Evolutionary conservation across 345 rosid species (phyloP), one percentile per base, ranked within the genome.

Genomic region (Gossypium turneri): DNA sequence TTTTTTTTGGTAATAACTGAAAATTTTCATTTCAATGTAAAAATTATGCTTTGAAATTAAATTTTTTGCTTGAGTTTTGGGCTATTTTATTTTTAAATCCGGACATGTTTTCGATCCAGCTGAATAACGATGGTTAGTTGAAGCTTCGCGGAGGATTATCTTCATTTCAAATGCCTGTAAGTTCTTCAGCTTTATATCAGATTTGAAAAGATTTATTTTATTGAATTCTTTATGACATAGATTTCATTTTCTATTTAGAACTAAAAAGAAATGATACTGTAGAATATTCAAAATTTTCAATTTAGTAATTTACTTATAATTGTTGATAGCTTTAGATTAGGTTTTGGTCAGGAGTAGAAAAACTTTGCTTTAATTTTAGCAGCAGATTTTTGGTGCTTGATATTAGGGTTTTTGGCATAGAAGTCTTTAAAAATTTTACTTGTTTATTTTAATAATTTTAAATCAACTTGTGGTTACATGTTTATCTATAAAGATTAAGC

Each of bases 321-420:
- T 73, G 3, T 73, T 12, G 57, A 60, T 69, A 52, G 68, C 75
- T 56, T 64, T 65, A n/a, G 15, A 50, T 48, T 67, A 22, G n/a
- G 41, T 47, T 47, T 24, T 9, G 12, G 6, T 16, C 51, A 25
- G 58, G 52, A 16, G 16, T 50, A 29, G 22, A 25, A 50, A 25
- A 25, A 34, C 16, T 29, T 51, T 29, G 10, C 9, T 48, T 50
- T 69, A 51, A 50, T 17, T 50, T 68, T 50, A 20, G 34, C 34
- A 67, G 56, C 71, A 47, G 56, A 67, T 12, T 44, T 67, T 75
- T 50, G 69, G 47, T 79, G 44, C 22, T 72, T 73, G 24, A 79
- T 67, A 78, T 73, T 79, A 85, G 89, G 87, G 85, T 78, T 85
- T 34, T 78, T 9, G 74, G 6, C 58, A 2, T 77, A 8, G 52